These are phyloP conservation scores for Trametes sanguinea DNA, from an alignment of 768 basidiomycete genomes.

Conservation along the genomic window DNA sequence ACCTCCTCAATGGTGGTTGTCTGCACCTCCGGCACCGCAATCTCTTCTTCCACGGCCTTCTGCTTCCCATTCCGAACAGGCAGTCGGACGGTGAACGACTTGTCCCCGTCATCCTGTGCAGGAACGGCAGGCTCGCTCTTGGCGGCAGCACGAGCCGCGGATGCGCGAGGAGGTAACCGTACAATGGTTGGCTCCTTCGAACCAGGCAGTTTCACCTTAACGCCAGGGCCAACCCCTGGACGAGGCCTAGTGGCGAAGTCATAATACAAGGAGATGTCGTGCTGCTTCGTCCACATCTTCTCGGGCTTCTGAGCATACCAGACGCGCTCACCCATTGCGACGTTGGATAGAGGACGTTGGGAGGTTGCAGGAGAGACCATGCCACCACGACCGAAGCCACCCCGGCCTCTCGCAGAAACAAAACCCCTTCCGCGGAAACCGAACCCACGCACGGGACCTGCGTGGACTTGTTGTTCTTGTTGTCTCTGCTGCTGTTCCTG, in stretches of 20 bases:
- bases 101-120: constrained; percentile 45
- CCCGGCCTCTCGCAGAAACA: constrained; percentile 44
- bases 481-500: constrained; percentile 41
- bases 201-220: constrained; percentile 68
- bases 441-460: constrained; percentile 30
- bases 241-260: constrained; percentile 61
- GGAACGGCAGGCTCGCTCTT: constrained; percentile 6
- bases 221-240: constrained; percentile 52
- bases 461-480: constrained; percentile 36
- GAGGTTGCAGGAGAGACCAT: constrained; percentile 24
- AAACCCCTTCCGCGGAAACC: constrained; percentile 50
- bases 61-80: constrained; percentile 46
- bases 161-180: constrained; percentile 37
- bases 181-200: constrained; percentile 41
- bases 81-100: constrained; percentile 51
- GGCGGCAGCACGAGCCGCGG: constrained; percentile 9
- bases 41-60: constrained; percentile 29
- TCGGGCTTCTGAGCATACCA: constrained; percentile 82
- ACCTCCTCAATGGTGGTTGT: constrained; percentile 38
- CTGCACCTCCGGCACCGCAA: constrained; percentile 25
- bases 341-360: constrained; percentile 28
- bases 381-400: constrained; percentile 38
- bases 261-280: constrained; percentile 71
- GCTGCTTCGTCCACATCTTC: constrained; percentile 80
- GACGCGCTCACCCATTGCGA: constrained; percentile 44